Conservation (phyloP, 2,329 filamentous ascomycete species). For the Chaetomiaceae sp. region DNA sequence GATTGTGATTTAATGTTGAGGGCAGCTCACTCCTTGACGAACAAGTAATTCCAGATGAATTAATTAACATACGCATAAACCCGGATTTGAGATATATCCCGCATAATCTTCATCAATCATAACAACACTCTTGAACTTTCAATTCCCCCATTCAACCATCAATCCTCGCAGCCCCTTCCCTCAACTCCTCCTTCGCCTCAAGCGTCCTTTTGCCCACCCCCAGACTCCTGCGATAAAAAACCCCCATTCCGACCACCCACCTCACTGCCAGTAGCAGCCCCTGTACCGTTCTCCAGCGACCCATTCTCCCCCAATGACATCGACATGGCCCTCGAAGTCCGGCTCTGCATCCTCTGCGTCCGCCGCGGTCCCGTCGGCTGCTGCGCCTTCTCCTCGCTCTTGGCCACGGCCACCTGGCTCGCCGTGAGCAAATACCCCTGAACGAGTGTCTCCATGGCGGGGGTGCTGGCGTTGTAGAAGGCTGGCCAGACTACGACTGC, state of each 20-base stretch:
- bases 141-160: no score
- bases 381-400: conserved; percentile 9
- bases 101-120: no score
- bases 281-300: no score
- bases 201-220: background rate
- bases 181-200: background rate
- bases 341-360: background rate
- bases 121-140: no score
- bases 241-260: background rate
- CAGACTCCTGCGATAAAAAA: background rate
- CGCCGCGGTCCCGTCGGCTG: background rate
- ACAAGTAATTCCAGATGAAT: no score
- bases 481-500: background rate
- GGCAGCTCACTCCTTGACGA: no score
- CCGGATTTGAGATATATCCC: no score
- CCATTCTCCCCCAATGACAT: no score
- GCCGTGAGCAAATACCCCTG: conserved; percentile 11
- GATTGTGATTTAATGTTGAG: no score
- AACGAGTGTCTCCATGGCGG: background rate
- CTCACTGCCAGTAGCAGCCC: no score
- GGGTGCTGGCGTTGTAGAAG: background rate
- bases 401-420: conserved; percentile 2
- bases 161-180: no score
- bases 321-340: background rate
- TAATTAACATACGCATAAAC: no score